These are phyloP conservation scores for Agroathelia rolfsii DNA, from an alignment of 1,284 basidiomycete species.

Conservation along the genomic window DNA sequence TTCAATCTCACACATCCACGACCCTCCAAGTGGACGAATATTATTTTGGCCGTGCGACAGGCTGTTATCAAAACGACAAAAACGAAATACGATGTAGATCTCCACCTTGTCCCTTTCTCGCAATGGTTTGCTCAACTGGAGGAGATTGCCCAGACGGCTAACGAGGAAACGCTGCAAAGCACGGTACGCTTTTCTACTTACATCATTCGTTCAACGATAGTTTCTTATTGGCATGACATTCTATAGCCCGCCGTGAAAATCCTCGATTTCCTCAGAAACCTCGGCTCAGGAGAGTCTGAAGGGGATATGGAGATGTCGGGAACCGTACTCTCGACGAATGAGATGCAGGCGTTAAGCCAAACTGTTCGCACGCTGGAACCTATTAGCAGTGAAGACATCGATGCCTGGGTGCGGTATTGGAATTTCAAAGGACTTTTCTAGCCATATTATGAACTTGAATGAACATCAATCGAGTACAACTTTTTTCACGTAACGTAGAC, in stretches of 20 bases:
- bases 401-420: constrained; percentile 21
- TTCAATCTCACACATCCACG: constrained; percentile 28
- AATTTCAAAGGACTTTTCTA: constrained; percentile 9
- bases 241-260: constrained; percentile 28
- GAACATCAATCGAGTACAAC: too few species aligned
- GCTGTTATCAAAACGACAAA: constrained; percentile 15
- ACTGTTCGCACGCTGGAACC: constrained; percentile 15
- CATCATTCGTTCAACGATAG: too few species aligned
- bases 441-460: too few species aligned
- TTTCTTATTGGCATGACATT: too few species aligned
- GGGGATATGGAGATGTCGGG: too few species aligned
- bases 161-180: constrained; percentile 12
- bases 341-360: constrained; percentile 14
- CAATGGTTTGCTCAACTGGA: constrained; percentile 23
- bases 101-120: constrained; percentile 20
- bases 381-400: constrained; percentile 14
- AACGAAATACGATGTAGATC: constrained; percentile 6
- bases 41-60: constrained; percentile 17
- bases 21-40: constrained; percentile 21
- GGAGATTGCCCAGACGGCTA: constrained; percentile 10
- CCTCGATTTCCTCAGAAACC: constrained; percentile 22
- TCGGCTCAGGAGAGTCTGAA: too few species aligned
- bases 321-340: constrained; percentile 16
- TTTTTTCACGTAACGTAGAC: too few species aligned
- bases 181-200: constrained; percentile 17